Evolutionary conservation across 2,329 filamentous ascomycete genomes (phyloP), one percentile per base, ranked within the genome.

Genomic region (Alternaria conjuncta): DNA sequence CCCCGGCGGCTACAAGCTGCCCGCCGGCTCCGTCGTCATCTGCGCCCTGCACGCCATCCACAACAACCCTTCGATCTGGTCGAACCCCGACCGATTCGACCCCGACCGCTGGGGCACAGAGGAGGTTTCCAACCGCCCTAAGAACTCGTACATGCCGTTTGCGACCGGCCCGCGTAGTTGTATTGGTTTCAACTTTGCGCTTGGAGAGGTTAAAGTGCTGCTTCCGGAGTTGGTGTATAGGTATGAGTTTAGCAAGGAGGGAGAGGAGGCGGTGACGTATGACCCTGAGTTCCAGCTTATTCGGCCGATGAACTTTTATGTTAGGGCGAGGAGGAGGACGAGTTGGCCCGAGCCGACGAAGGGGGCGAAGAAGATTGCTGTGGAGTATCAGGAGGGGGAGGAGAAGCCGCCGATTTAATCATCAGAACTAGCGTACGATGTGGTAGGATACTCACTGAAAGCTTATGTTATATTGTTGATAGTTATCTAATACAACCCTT

Each of bases 31-130:
- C 0, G 79, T 89, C 30, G 79, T 89, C 28, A 86, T 90, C 57
- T 81, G 84, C 0, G 85, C 85, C 0, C 74, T 84, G 0, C 79
- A 81, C 55, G 74, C 78, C 47, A 81, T 84, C 51, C 81, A 84
- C 68, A 83, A 85, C 72, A 88, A 89, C 77, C 81, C 85, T 0
- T 78, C 78, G 3, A 60, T 86, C 2, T 90, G 88, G 88, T 83
- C 86, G 47, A 86, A 89, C 70, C 88, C 87, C 0, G 75, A 81
- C 2, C 80, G 80, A 0, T 90, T 90, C 70, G 81, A 89, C 67
- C 86, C 87, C 0, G 87, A 89, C 63, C 80, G 88, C 3, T 90
- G 88, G 88, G 84, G 85, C 64, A 83, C 83, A 0, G 83, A 86
- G 0, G 77, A 81, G 12, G 86, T 87, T 58, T 18, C 54, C 6